These are phyloP conservation scores for Blastocystis sp. DNA, from an alignment of 352 stramenopile genomes.

Conservation along the genomic window DNA sequence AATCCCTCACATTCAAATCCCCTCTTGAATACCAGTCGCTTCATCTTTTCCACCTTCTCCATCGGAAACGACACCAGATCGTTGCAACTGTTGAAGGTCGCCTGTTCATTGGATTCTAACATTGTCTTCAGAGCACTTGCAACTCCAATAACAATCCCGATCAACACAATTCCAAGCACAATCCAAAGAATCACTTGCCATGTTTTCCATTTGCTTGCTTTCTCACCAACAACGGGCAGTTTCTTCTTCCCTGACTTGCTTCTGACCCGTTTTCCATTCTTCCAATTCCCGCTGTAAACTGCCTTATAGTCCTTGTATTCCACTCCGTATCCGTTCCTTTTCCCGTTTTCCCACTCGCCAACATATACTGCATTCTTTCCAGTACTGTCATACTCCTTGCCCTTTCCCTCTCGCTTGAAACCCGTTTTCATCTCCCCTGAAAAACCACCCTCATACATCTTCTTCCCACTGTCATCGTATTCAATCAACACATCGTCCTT, in stretches of 20 bases:
- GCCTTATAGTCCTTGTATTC: background rate
- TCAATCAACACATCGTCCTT: no score
- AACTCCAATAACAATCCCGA: background rate
- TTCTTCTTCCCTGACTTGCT: background rate
- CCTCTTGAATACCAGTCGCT: no score
- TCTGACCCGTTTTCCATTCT: background rate
- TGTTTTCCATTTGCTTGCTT: background rate
- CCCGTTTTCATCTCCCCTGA: no score
- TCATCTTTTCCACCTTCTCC: no score
- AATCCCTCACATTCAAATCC: no score
- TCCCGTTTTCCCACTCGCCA: background rate
- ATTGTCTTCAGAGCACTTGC: no score
- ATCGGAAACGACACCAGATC: no score
- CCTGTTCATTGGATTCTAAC: no score
- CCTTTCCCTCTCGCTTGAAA: background rate
- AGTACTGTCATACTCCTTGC: background rate
- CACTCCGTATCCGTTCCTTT: background rate
- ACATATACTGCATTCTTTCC: background rate
- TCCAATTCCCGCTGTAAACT: background rate
- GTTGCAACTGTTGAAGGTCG: no score
- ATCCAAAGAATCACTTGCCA: background rate
- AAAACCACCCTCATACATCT: no score
- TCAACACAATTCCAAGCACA: background rate
- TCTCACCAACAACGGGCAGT: no score
- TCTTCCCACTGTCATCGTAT: no score